A percentile compares a stretch with the other conserved stretches of the same genome.
phyloP scores from a whole-genome alignment of 1,284 basidiomycete species.

The Pseudozyma tsukubaensis region DNA sequence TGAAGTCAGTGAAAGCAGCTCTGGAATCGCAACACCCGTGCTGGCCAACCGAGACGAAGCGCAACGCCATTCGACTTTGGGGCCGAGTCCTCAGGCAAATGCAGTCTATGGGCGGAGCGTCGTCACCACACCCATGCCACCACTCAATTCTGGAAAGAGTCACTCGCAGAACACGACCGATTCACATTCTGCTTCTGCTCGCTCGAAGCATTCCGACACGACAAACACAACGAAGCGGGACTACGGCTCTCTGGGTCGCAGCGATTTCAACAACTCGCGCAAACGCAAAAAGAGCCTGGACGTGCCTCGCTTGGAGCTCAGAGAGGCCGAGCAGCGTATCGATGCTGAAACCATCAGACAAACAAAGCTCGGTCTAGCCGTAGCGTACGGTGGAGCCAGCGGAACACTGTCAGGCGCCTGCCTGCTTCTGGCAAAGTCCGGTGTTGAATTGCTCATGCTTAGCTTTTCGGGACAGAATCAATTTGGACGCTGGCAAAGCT shows the following conservation, averaged over 20 bases:
- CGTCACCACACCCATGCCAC: slow-evolving; percentile 26
- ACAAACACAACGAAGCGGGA: slow-evolving; percentile 18
- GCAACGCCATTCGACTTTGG: slow-evolving; percentile 17
- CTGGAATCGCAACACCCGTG: slow-evolving; percentile 63
- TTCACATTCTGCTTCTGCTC: neutral
- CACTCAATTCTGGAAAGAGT: neutral
- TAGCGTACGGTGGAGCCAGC: slow-evolving; percentile 88
- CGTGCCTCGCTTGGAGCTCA: slow-evolving; percentile 42
- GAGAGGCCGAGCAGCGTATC: slow-evolving; percentile 31
- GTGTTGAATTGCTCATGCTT: slow-evolving; percentile 86
- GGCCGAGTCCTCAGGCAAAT: slow-evolving; percentile 17
- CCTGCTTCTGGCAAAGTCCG: slow-evolving; percentile 91
- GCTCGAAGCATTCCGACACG: slow-evolving; percentile 4
- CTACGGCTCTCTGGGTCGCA: slow-evolving; percentile 42
- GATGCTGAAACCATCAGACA: slow-evolving; percentile 38
- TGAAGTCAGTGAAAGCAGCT: slow-evolving; percentile 66
- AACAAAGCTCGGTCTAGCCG: slow-evolving; percentile 78
- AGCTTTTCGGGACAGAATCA: slow-evolving; percentile 81
- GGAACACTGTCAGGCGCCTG: slow-evolving; percentile 95
- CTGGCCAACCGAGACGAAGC: slow-evolving; percentile 52
- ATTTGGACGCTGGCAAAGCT: slow-evolving; percentile 83
- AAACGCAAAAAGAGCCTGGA: slow-evolving; percentile 38
- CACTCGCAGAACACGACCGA: neutral
- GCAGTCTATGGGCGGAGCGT: slow-evolving; percentile 30
- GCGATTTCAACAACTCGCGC: slow-evolving; percentile 16